Evolutionary conservation across 805 yeast genomes (phyloP), one percentile per base, ranked within the genome.

Genomic region (Pichia scutulata): DNA sequence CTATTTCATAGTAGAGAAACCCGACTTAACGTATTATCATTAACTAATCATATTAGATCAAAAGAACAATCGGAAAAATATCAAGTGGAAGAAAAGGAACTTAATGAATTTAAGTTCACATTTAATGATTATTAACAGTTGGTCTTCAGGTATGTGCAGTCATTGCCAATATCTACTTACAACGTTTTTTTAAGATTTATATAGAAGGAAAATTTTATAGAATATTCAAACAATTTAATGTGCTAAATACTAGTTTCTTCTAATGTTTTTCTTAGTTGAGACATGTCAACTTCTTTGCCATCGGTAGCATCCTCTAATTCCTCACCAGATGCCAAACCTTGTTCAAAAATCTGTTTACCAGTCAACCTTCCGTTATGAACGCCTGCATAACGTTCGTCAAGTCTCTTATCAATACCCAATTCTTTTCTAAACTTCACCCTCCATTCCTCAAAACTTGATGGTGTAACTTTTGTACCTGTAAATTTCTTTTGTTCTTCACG

Each of bases 331-430:
- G 86, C 95, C 58, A 93, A 76, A 43, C 98, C 98, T 60, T 76
- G 76, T 63, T 89, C 98, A 62, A 92, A 92, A 53, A 93, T 86
- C 68, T 89, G 92, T 59, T 80, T 77, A 23, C 99, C 99, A 0
- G 95, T 83, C 61, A 89, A 68, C 66, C 82, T 86, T 8, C 93
- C 95, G 42, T 74, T 75, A 62, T 86, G 92, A 61, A 82, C 77
- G n/a, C 63, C 64, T 39, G 69, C 65, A 53, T 76, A 75, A 56
- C 87, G 73, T 47, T 73, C 70, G 36, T 67, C 68, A 50, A 79
- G 75, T 56, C 81, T 72, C 45, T 76, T 76, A 57, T 86, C 92
- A 55, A 80, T 69, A n/a, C 81, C 80, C 77, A 82, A 68, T 60
- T 87, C 97, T 51, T 72, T 70, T 51, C 95, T 75, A 67, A 93